Evolutionary conservation across 768 basidiomycete genomes (phyloP).

Genomic region (Candolleomyces efflorescens): DNA sequence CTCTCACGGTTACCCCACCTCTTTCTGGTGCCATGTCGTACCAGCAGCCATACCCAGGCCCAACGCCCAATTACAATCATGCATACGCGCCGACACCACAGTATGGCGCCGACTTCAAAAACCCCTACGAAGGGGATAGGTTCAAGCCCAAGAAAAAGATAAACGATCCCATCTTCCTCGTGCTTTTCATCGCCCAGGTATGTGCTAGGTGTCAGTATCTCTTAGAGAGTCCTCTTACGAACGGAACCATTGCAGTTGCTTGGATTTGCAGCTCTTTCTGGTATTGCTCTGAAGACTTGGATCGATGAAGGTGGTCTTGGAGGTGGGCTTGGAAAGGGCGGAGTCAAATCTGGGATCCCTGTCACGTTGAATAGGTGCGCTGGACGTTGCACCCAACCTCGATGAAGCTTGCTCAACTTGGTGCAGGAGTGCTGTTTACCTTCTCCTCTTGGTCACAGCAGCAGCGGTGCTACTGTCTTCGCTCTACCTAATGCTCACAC

Average conservation of each 20-base stretch:
- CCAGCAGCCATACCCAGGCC: slow-evolving; percentile 31
- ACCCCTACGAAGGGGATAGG: slow-evolving; percentile 56
- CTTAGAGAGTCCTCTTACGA: no score
- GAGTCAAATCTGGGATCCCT: slow-evolving; percentile 48
- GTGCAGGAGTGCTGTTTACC: slow-evolving; percentile 66
- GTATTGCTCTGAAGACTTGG: slow-evolving; percentile 60
- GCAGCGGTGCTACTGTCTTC: slow-evolving; percentile 63
- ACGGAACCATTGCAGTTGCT: slow-evolving; percentile 41
- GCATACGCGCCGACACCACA: slow-evolving; percentile 24
- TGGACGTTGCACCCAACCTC: no score
- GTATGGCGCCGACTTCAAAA: slow-evolving; percentile 33
- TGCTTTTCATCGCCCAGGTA: slow-evolving; percentile 72
- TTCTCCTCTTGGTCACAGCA: slow-evolving; percentile 71
- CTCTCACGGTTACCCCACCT: not conserved
- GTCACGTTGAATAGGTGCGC: slow-evolving; percentile 66
- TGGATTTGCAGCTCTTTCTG: slow-evolving; percentile 67
- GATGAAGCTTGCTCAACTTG: not conserved
- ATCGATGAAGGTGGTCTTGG: slow-evolving; percentile 61
- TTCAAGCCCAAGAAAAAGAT: slow-evolving; percentile 66
- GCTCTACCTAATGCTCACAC: slow-evolving; percentile 64
- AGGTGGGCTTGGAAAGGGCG: slow-evolving; percentile 64
- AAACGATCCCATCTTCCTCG: slow-evolving; percentile 68
- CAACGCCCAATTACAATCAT: slow-evolving; percentile 34
- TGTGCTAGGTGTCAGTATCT: slow-evolving; percentile 1
- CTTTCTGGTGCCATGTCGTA: slow-evolving; percentile 14